phyloP scores from a whole-genome alignment of 225 moss, liverwort and hornwort genomes.

The Pseudoscleropodium purum region DNA sequence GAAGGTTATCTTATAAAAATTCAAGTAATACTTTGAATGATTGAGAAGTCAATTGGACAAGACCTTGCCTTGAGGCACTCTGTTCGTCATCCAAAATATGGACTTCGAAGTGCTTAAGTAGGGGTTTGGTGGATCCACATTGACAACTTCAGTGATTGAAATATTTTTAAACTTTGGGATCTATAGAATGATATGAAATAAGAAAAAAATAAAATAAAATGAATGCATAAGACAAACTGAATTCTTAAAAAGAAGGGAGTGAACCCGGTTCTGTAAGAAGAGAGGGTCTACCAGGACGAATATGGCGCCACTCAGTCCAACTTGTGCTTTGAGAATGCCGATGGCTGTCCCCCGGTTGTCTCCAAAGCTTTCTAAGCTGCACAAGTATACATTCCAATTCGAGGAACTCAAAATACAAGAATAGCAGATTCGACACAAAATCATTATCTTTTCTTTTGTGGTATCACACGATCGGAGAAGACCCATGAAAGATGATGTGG shows the following conservation, averaged over 20 bases:
- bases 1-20: background rate
- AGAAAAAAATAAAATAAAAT: background rate
- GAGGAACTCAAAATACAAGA: background rate
- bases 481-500: background rate
- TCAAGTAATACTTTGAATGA: background rate
- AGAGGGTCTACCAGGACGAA: conserved; percentile 34
- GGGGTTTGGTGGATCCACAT: background rate
- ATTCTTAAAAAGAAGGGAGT: background rate
- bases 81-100: background rate
- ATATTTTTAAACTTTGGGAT: background rate
- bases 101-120: background rate
- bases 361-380: conserved; percentile 52
- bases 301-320: conserved; percentile 49
- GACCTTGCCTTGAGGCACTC: background rate
- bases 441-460: background rate
- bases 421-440: background rate
- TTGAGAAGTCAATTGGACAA: background rate
- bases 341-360: conserved; percentile 45
- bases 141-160: background rate
- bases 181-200: background rate
- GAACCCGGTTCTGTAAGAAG: background rate
- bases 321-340: conserved; percentile 53
- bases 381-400: background rate
- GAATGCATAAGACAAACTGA: background rate
- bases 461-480: background rate